phyloP scores from a whole-genome alignment of 2,329 filamentous ascomycete genomes.

The Dendrostoma leiphaemia region DNA sequence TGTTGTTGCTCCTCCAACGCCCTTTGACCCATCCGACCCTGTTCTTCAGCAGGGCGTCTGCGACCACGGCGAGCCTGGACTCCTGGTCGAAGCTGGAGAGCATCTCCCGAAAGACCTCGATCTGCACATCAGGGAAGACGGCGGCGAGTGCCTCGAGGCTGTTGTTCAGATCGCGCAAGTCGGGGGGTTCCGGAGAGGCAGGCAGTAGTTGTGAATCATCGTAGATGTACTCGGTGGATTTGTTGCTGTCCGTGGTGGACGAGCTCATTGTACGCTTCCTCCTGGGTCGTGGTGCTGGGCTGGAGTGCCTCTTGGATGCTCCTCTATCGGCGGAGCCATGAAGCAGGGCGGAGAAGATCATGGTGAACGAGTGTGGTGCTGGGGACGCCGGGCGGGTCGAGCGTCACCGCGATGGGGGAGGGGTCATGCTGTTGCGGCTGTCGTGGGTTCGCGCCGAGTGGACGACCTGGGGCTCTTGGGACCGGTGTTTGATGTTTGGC shows the following conservation, averaged over 20 bases:
- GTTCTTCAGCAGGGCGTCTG: constrained; percentile 73
- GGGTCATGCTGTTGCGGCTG: constrained; percentile 1
- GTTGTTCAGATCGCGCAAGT: constrained; percentile 68
- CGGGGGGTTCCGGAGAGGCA: constrained; percentile 50
- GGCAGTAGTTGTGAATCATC: constrained; percentile 54
- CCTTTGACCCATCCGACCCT: constrained; percentile 69
- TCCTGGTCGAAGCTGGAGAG: constrained; percentile 72
- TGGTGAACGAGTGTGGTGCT: constrained; percentile 38
- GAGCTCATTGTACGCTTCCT: constrained; percentile 27
- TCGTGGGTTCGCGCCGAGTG: not conserved
- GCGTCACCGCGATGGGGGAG: constrained; percentile 5
- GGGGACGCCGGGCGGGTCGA: not conserved
- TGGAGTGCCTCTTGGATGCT: constrained; percentile 23
- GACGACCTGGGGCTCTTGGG: not conserved
- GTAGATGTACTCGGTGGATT: constrained; percentile 47
- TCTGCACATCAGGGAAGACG: constrained; percentile 77
- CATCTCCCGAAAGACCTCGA: constrained; percentile 82
- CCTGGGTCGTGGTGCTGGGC: constrained; percentile 22
- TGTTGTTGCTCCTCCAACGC: constrained; percentile 53
- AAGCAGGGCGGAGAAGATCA: constrained; percentile 50
- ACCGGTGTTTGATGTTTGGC: too few species aligned
- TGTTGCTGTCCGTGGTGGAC: constrained; percentile 26
- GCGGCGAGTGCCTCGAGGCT: constrained; percentile 66
- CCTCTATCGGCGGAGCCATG: constrained; percentile 36
- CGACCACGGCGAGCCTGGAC: constrained; percentile 73